Conservation (phyloP, 768 basidiomycete species). For the Astraeus odoratus region DNA sequence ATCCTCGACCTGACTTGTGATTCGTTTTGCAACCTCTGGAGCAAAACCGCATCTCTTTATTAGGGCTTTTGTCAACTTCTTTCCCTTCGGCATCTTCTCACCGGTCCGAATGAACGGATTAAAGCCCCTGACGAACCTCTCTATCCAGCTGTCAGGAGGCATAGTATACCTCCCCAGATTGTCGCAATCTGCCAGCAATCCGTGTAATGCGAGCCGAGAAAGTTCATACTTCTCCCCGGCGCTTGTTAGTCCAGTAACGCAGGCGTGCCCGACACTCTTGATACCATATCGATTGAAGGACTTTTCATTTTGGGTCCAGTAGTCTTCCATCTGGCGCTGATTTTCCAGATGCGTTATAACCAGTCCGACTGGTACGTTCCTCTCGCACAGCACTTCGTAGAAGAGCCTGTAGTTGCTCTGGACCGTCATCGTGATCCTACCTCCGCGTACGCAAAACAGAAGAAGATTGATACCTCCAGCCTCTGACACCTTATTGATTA, state of each 20-base stretch:
- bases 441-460: constrained; percentile 11
- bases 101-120: too few species aligned
- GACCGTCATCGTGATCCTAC: constrained; percentile 1
- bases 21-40: too few species aligned
- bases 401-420: constrained; percentile 2
- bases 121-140: too few species aligned
- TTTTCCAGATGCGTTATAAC: constrained; percentile 14
- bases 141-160: not conserved
- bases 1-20: too few species aligned
- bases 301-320: constrained; percentile 18
- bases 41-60: too few species aligned
- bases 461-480: constrained; percentile 9
- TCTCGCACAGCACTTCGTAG: constrained; percentile 9
- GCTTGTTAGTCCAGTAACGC: not conserved
- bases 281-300: not conserved
- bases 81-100: too few species aligned
- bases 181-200: not conserved
- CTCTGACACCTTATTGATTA: not conserved
- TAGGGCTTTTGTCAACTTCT: too few species aligned
- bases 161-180: not conserved
- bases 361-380: not conserved
- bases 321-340: constrained; percentile 18
- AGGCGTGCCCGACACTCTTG: not conserved
- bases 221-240: not conserved
- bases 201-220: not conserved